These are phyloP conservation scores for Cryptosporidium ubiquitum DNA, from an alignment of 169 alveolate species.

Conservation along the genomic window DNA sequence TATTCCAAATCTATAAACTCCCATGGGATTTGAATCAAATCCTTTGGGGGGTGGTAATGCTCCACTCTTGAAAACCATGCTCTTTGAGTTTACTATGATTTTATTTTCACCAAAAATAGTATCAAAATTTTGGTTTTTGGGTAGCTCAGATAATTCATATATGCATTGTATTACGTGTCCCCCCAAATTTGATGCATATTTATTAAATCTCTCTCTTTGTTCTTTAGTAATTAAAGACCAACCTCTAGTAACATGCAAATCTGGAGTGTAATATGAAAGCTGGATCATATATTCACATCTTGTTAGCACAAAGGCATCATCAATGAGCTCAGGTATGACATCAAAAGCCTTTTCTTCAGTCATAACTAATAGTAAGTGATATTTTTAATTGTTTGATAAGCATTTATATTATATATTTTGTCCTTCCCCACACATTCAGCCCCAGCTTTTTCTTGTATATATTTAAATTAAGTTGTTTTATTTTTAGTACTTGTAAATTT, in stretches of 20 bases:
- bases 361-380: neutral
- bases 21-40: conserved; percentile 68
- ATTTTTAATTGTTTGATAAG: no score
- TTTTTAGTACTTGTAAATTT: no score
- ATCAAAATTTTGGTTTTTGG: conserved; percentile 40
- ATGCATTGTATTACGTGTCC: conserved; percentile 70
- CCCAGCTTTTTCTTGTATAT: no score
- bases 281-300: conserved; percentile 85
- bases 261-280: conserved; percentile 85
- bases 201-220: conserved; percentile 77
- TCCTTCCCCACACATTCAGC: neutral
- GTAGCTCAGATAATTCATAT: conserved; percentile 59
- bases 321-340: conserved; percentile 76
- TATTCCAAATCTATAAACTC: conserved; percentile 39
- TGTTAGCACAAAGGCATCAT: conserved; percentile 80
- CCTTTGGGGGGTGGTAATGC: conserved; percentile 73
- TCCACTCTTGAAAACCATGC: conserved; percentile 57
- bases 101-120: conserved; percentile 42
- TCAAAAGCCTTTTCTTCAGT: conserved; percentile 63
- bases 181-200: conserved; percentile 74
- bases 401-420: neutral
- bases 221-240: conserved; percentile 80
- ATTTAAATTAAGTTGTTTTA: no score
- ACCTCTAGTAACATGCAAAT: conserved; percentile 83
- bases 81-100: conserved; percentile 27